Evolutionary conservation across 2,329 filamentous ascomycete species (phyloP).

Genomic region (Fusarium setosum): DNA sequence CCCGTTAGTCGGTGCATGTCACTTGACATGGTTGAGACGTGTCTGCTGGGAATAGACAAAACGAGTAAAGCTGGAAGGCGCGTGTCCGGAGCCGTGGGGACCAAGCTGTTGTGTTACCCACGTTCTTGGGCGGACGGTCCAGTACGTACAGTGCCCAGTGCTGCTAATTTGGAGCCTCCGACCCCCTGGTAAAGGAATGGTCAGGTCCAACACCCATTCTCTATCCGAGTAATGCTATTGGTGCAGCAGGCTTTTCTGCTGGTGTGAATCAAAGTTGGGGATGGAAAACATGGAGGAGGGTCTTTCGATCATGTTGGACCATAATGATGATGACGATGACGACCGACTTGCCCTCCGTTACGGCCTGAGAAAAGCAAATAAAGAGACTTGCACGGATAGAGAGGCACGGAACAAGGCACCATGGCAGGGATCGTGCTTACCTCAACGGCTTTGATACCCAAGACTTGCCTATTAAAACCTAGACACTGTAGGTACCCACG

Average conservation of each 20-base stretch:
- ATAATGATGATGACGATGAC: no score
- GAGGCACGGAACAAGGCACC: background rate
- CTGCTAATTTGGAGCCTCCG: background rate
- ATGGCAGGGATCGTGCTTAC: background rate
- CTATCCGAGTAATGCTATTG: slow-evolving; percentile 2
- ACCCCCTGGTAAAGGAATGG: background rate
- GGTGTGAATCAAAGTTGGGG: slow-evolving; percentile 2
- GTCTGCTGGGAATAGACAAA: background rate
- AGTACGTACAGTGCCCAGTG: background rate
- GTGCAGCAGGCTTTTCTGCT: background rate
- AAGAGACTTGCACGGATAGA: background rate
- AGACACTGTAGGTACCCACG: background rate
- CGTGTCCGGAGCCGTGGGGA: slow-evolving; percentile 9
- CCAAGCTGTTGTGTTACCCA: slow-evolving; percentile 12
- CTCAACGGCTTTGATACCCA: background rate
- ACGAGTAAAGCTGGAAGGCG: slow-evolving; percentile 3
- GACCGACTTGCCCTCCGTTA: no score
- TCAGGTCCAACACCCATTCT: background rate
- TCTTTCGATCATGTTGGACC: background rate
- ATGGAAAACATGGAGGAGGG: background rate
- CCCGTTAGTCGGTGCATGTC: background rate
- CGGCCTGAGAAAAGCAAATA: slow-evolving; percentile 1
- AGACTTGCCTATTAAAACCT: background rate
- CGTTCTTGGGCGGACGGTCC: background rate
- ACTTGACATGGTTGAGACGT: background rate